These are phyloP conservation scores for Nothophoma quercina DNA, from an alignment of 2,329 filamentous ascomycete genomes.

Conservation along the genomic window DNA sequence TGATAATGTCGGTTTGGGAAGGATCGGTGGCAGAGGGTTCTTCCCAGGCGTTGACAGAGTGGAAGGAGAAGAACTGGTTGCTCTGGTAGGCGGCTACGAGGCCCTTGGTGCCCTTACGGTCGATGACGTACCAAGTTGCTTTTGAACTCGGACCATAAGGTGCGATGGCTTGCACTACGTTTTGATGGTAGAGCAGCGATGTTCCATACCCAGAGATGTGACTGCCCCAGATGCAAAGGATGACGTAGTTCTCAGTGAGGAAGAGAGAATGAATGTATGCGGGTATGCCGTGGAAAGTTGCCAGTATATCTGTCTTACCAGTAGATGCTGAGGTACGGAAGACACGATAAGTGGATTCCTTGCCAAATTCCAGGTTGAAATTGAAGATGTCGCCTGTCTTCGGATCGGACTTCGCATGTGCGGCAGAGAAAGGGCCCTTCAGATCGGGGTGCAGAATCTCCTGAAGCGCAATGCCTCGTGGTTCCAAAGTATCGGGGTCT, in stretches of 20 bases:
- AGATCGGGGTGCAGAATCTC: slow-evolving; percentile 70
- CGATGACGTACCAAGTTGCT: slow-evolving; percentile 77
- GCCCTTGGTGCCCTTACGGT: slow-evolving; percentile 68
- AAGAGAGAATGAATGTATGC: slow-evolving; percentile 88
- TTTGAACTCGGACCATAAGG: slow-evolving; percentile 65
- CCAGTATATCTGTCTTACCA: slow-evolving; percentile 74
- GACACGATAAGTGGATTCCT: slow-evolving; percentile 68
- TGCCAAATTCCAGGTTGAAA: slow-evolving; percentile 75
- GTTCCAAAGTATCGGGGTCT: slow-evolving; percentile 75
- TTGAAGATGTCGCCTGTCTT: slow-evolving; percentile 79
- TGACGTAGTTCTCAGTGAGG: slow-evolving; percentile 72
- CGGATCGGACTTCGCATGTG: slow-evolving; percentile 77
- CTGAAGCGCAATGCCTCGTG: slow-evolving; percentile 70
- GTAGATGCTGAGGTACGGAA: slow-evolving; percentile 70
- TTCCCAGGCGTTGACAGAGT: slow-evolving; percentile 80
- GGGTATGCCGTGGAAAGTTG: slow-evolving; percentile 65
- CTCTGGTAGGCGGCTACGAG: slow-evolving; percentile 74
- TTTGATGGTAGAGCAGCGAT: slow-evolving; percentile 69
- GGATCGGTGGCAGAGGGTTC: slow-evolving; percentile 53
- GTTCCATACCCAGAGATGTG: slow-evolving; percentile 66
- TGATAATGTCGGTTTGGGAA: slow-evolving; percentile 63
- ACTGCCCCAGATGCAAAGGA: slow-evolving; percentile 76
- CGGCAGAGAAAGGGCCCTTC: slow-evolving; percentile 70
- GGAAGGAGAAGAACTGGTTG: slow-evolving; percentile 78
- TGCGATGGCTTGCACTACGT: slow-evolving; percentile 72